Percentiles rank a stretch among this genome's conserved stretches.
These are phyloP conservation scores for Trichoderma koningii DNA, from an alignment of 2,329 filamentous ascomycete genomes.

Conservation along the genomic window DNA sequence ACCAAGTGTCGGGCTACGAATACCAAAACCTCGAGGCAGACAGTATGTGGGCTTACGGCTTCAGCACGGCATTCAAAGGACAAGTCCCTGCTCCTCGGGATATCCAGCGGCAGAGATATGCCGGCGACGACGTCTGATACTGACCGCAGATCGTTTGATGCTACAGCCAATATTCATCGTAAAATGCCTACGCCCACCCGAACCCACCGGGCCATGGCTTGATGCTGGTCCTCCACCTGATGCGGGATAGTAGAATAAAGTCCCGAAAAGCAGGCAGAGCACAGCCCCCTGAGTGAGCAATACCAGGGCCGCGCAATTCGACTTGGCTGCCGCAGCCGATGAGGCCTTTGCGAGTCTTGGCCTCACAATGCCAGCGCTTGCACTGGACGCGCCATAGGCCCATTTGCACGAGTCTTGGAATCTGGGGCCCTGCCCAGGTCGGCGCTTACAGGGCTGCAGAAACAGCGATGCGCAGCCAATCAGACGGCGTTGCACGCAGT, in stretches of 20 bases:
- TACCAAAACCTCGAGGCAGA: neutral
- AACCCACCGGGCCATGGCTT: neutral
- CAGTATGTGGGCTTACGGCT: neutral
- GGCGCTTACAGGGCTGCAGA: constrained; percentile 27
- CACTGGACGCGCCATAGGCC: constrained; percentile 17
- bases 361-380: constrained; percentile 29
- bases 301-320: neutral
- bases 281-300: neutral
- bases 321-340: constrained; percentile 15
- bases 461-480: constrained; percentile 22
- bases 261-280: neutral
- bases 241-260: neutral
- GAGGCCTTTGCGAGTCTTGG: constrained; percentile 27
- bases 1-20: neutral
- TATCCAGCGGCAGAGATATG: constrained; percentile 4
- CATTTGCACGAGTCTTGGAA: neutral
- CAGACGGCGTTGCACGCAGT: constrained; percentile 13
- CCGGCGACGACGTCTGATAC: neutral
- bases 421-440: constrained; percentile 15
- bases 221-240: neutral
- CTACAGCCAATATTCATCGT: neutral
- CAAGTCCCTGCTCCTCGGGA: neutral
- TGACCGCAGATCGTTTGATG: neutral
- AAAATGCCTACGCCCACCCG: neutral
- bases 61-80: neutral